These are phyloP conservation scores for Metschnikowia lachancei DNA, from an alignment of 805 yeast species.

Conservation along the genomic window DNA sequence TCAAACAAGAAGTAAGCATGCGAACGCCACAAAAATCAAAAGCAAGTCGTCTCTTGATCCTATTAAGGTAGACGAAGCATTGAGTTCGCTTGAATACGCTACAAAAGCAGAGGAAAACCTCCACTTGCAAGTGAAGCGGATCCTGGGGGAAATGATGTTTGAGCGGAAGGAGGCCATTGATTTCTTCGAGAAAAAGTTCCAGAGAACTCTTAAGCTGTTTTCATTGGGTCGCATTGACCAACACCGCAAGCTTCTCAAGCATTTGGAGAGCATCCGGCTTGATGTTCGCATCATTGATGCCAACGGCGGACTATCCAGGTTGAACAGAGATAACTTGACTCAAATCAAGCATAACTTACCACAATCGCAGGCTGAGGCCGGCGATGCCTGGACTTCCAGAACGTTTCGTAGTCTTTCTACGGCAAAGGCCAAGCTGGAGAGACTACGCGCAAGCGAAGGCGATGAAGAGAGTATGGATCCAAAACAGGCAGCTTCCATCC, in stretches of 20 bases:
- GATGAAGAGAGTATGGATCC: constrained; percentile 58
- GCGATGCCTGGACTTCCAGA: constrained; percentile 46
- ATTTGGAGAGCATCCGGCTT: constrained; percentile 66
- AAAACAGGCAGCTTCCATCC: constrained; percentile 73
- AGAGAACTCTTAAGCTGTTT: constrained; percentile 52
- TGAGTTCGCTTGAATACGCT: constrained; percentile 74
- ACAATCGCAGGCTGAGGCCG: constrained; percentile 41
- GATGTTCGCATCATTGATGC: constrained; percentile 75
- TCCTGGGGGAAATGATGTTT: constrained; percentile 78
- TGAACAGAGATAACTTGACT: constrained; percentile 69
- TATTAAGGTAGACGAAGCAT: constrained; percentile 84
- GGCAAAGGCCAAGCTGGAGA: constrained; percentile 25
- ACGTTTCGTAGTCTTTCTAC: constrained; percentile 36
- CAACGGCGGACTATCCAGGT: constrained; percentile 75
- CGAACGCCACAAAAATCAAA: constrained; percentile 67
- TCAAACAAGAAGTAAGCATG: constrained; percentile 65
- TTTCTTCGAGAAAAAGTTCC: constrained; percentile 57
- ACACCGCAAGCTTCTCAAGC: constrained; percentile 74
- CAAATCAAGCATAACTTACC: constrained; percentile 42
- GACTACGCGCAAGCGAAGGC: constrained; percentile 1
- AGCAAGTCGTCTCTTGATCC: constrained; percentile 77
- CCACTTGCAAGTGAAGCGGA: constrained; percentile 72
- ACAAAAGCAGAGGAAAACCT: constrained; percentile 72
- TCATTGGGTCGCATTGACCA: constrained; percentile 75
- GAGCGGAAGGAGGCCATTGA: constrained; percentile 63